Evolutionary conservation across 192 early-diverging fungal species (phyloP), one percentile per base, ranked within the genome.

Genomic region (Umbelopsis isabellina): DNA sequence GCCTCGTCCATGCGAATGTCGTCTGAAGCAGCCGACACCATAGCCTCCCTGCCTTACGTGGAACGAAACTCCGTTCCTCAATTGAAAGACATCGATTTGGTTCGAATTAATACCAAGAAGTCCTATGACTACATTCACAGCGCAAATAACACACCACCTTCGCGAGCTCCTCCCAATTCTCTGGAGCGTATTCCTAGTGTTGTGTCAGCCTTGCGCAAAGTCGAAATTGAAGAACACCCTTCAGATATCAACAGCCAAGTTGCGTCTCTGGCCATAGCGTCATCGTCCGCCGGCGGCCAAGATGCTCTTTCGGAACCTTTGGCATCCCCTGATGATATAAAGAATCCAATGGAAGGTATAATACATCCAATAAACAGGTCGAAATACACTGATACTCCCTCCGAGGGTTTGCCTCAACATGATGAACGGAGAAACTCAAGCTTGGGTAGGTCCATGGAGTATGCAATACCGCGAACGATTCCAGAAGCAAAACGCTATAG

Each of bases 101-200:
- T 61, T 7, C 25, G 55, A 35, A 61, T 13, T 4, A 33, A 11
- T 4, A 33, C 23, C 23, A 41, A 41, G 10, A 41, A 41, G 37
- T 41, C 37, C 1, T 41, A 41, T 10, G 37, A 41, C 10, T 41
- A 41, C 37, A 41, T 6, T 10, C 37, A 41, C 6, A 41, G 37
- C 10, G 1, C 10, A 4, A 41, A 10, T 5, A 41, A 41, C 37
- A 6, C 37, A 41, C 37, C 37, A 5, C 6, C 37, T 41, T 10
- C 37, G 0, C 37, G 37, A 41, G 1, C 7, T 41, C 37, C 37
- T 41, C 52, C 52, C 52, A 53, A 53, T 3, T 53, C 20, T 51
- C 25, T 61, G 27, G 55, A 61, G 55, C 55, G 55, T 18, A 35
- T 61, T 30, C 55, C 55, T 12, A 61, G 55, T 35, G 55, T 61